Conservation (phyloP, 352 stramenopile genomes). For the Globisporangium lucens region DNA sequence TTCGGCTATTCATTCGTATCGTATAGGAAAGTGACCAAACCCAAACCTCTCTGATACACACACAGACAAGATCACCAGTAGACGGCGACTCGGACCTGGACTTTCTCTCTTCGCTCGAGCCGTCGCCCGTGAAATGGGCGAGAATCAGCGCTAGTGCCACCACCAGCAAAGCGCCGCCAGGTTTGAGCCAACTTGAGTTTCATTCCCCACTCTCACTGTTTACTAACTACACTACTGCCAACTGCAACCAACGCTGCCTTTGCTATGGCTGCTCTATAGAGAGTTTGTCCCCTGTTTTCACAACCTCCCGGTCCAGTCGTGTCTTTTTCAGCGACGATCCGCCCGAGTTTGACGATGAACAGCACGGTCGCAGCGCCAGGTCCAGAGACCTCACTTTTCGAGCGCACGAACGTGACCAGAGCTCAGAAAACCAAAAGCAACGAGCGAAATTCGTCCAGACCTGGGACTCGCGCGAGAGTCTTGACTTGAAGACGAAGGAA, state of each 20-base stretch:
- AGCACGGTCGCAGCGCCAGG: neutral
- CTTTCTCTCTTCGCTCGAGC: slow-evolving; percentile 10
- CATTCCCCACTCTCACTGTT: neutral
- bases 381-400: neutral
- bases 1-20: neutral
- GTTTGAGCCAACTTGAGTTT: neutral
- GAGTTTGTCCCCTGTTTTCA: slow-evolving; percentile 25
- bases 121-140: slow-evolving; percentile 3
- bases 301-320: neutral
- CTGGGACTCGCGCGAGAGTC: neutral
- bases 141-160: neutral
- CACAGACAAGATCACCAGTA: neutral
- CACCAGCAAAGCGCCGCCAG: neutral
- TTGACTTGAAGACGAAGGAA: neutral
- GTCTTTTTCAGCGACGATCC: slow-evolving; percentile 4
- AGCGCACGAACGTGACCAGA: neutral
- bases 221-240: neutral
- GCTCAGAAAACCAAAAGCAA: neutral
- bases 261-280: neutral
- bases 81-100: neutral
- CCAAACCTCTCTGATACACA: neutral
- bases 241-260: neutral
- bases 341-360: neutral
- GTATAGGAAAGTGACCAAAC: neutral
- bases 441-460: slow-evolving; percentile 11